Conservation (phyloP, 2,329 filamentous ascomycete species). For the Thielaviopsis ethacetica region DNA sequence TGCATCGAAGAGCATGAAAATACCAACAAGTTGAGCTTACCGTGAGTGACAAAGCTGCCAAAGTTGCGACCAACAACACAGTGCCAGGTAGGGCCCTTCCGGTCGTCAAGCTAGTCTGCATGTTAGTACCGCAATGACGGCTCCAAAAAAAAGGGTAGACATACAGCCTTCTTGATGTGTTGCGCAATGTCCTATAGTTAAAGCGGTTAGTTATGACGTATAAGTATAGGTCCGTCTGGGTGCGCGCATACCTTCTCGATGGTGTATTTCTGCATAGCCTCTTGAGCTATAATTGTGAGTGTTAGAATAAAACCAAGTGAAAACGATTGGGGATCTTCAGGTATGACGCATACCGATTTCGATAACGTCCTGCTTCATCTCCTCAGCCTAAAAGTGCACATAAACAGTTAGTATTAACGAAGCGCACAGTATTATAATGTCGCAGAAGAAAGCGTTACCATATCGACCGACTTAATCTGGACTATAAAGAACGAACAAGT, state of each 20-base stretch:
- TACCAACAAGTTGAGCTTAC: constrained; percentile 32
- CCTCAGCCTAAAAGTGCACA: constrained; percentile 52
- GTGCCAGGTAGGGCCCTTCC: constrained; percentile 97
- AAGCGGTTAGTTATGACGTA: neutral
- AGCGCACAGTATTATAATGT: neutral
- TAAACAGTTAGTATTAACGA: neutral
- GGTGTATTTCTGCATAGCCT: constrained; percentile 46
- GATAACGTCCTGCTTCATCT: constrained; percentile 91
- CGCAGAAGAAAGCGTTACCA: constrained; percentile 44
- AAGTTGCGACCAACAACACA: constrained; percentile 98
- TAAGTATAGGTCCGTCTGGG: neutral
- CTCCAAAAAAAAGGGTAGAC: neutral
- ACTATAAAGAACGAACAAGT: constrained; percentile 33
- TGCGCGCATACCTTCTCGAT: constrained; percentile 36
- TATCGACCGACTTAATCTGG: constrained; percentile 95
- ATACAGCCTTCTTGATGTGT: constrained; percentile 83
- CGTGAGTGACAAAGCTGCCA: constrained; percentile 96
- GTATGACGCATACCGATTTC: constrained; percentile 63
- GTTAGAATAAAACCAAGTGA: neutral
- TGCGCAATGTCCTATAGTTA: constrained; percentile 69
- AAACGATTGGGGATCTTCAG: neutral
- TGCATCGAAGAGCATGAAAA: neutral
- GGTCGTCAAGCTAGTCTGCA: constrained; percentile 70
- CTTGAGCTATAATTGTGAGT: constrained; percentile 31
- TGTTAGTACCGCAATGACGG: neutral